Conservation (phyloP, 768 basidiomycete genomes). For the Boletus sp. region DNA sequence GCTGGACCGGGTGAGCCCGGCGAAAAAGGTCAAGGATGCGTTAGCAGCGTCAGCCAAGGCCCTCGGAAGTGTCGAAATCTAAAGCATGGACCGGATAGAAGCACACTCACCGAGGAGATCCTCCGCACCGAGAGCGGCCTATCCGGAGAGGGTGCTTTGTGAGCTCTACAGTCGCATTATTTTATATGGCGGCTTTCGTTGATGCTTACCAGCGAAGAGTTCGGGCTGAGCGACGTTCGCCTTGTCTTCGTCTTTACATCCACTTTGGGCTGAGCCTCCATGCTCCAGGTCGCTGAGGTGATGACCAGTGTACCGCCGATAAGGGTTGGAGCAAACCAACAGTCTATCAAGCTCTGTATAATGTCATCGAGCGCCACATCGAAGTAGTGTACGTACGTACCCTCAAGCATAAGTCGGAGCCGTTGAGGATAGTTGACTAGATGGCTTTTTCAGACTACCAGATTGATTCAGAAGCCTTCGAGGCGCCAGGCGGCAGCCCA, state of each 20-base stretch:
- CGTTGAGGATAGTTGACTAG: no score
- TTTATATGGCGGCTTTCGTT: not conserved
- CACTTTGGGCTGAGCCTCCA: not conserved
- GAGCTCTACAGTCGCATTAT: constrained; percentile 13
- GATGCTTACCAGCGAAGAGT: constrained; percentile 5
- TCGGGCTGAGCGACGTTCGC: constrained; percentile 9
- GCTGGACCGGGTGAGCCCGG: not conserved
- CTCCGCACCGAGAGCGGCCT: constrained; percentile 45
- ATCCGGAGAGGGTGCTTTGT: constrained; percentile 50
- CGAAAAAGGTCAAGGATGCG: not conserved
- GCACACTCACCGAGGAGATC: constrained; percentile 45
- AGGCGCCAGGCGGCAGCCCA: not conserved
- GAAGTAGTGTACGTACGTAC: no score
- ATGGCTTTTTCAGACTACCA: no score
- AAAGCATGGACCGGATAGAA: constrained; percentile 38
- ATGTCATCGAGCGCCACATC: constrained; percentile 38
- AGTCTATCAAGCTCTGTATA: constrained; percentile 49
- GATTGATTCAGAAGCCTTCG: not conserved
- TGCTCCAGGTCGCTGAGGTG: constrained; percentile 41
- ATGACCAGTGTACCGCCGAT: constrained; percentile 38
- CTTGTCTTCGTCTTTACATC: not conserved
- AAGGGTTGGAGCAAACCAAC: constrained; percentile 47
- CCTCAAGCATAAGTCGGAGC: no score
- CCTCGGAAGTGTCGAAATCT: not conserved
- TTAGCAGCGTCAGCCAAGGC: not conserved